Evolutionary conservation across 805 yeast genomes (phyloP), one percentile per base, ranked within the genome.

Genomic region (Lachancea thermotolerans): DNA sequence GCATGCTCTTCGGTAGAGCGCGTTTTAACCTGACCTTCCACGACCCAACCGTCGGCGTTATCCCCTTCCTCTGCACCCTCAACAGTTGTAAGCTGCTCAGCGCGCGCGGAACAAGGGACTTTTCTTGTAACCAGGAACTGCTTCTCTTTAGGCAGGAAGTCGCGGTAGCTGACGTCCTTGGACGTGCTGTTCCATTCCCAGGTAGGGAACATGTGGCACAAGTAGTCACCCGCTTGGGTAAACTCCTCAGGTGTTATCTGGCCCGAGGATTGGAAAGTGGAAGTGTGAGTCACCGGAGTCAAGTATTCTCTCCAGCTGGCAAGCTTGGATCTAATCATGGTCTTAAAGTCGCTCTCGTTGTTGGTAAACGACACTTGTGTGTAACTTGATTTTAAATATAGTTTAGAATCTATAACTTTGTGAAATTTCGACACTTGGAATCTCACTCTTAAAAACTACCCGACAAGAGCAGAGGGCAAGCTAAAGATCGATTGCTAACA

Each of bases 211-310:
- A 84, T 86, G 65, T 80, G 82, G 29, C 82, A 90, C 47, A 93
- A 69, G 64, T 88, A 93, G 63, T 93, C 97, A 17, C 99, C 99
- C 2, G 99, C 97, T 45, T 71, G 72, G 9, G 89, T 91, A 67
- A 93, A 93, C 64, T 93, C 99, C 44, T 87, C 95, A 1, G 99
- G 99, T 1, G 96, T 86, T 42, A 93, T 82, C 62, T 91, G 93
- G 3, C 99, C 99, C 0, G 96, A 85, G 40, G 74, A 67, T 45
- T 79, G 72, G 68, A 89, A 93, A 14, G 93, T 87, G 21, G 97
- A 89, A n/a, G 71, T 77, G 64, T 90, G 87, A 37, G 82, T 75
- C 2, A 91, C 81, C 1, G 99, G 99, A 2, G 99, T 91, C 45
- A 93, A 70, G 59, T 90, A 91, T 64, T 93, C 99, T 54, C 98